Base-by-base conservation (phyloP, 257 asterid species). In the Fraxinus cuspidata region DNA sequence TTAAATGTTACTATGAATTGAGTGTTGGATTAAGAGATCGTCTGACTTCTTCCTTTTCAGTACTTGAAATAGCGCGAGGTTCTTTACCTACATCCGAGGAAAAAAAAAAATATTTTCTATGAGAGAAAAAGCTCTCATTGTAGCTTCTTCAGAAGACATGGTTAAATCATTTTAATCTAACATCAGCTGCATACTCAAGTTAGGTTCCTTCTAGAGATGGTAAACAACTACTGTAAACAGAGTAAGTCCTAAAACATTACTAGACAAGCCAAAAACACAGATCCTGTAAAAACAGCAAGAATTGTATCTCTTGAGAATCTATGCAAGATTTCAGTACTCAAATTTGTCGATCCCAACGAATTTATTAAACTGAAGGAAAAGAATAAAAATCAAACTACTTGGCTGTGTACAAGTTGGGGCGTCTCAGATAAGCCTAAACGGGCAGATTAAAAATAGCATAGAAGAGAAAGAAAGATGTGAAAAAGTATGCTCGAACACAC, bases 1-100 rank as follows among this genome's bases (percentile, higher is more conserved):
- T 80, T 38, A 42, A 27, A 56, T 81, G 79, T 76, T 73, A 73
- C 79, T 79, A 58, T 81, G 85, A 32, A 77, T 84, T 78, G 77
- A 71, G 80, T 80, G 71, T 74, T 70, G 74, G 69, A 79, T 77
- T 76, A 64, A 79, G 37, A 31, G 66, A 69, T 32, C 40, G 60
- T 56, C 28, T 58, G 31, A 51, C 72, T 77, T 60, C 7, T 13
- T 44, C 53, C 58, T 70, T 38, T 58, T 19, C 77, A 71, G 34
- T 64, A 28, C 51, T 32, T 15, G 28, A n/a, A n/a, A n/a, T n/a
- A n/a, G n/a, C n/a, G n/a, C n/a, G n/a, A n/a, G n/a, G n/a, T n/a
- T n/a, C n/a, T n/a, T n/a, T n/a, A n/a, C n/a, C n/a, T n/a, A n/a
- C n/a, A n/a, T n/a, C n/a, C n/a, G n/a, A n/a, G n/a, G n/a, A n/a